phyloP scores from a whole-genome alignment of 2,329 filamentous ascomycete genomes.

The Neoarthrinium moseri region DNA sequence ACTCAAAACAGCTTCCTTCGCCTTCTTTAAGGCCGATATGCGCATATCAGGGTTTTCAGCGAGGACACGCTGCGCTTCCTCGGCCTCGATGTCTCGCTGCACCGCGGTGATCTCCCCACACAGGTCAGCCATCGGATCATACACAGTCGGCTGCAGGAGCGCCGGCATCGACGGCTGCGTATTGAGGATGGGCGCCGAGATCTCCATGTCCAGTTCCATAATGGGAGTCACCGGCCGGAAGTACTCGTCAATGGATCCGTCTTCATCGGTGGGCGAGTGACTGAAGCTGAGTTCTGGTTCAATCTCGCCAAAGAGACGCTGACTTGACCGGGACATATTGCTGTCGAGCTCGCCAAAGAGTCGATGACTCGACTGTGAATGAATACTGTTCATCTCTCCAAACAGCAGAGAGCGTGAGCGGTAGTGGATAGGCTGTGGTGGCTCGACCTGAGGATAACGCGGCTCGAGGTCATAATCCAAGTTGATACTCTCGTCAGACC shows the following conservation, averaged over 20 bases:
- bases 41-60: constrained; percentile 58
- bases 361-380: constrained; percentile 14
- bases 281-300: constrained; percentile 29
- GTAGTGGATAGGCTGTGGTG: constrained; percentile 20
- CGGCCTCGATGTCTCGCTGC: constrained; percentile 57
- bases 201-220: constrained; percentile 26
- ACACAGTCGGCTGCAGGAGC: constrained; percentile 56
- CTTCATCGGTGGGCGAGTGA: constrained; percentile 27
- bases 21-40: constrained; percentile 53
- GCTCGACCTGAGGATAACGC: constrained; percentile 11
- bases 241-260: constrained; percentile 27
- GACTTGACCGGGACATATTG: neutral
- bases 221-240: constrained; percentile 26
- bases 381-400: constrained; percentile 28
- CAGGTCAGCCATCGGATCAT: constrained; percentile 42
- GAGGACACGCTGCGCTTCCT: constrained; percentile 53
- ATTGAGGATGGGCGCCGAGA: constrained; percentile 50
- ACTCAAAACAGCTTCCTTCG: constrained; percentile 58
- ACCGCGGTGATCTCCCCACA: constrained; percentile 54
- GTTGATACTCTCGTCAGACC: constrained; percentile 18
- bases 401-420: constrained; percentile 23
- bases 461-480: constrained; percentile 13
- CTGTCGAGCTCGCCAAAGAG: constrained; percentile 28
- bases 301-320: constrained; percentile 12
- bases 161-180: constrained; percentile 46